Base-by-base conservation (phyloP, 805 yeast species). In the Schizosaccharomyces osmophilus region DNA sequence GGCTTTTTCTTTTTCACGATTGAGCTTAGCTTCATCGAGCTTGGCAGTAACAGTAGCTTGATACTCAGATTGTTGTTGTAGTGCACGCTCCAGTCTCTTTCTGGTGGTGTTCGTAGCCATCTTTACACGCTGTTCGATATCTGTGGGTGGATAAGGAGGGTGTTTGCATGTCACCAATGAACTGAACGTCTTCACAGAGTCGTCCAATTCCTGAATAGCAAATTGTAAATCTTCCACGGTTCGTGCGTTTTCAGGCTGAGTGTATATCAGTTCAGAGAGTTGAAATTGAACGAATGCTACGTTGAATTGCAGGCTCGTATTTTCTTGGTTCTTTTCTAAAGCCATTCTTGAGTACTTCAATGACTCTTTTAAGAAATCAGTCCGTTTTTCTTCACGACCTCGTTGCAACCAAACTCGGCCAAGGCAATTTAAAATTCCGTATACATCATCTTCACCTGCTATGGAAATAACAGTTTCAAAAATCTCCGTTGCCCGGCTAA, bases 341-440 rank as follows among this genome's bases (percentile, higher is more conserved):
- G 95, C 87, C 64, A 76, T 74, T 65, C 78, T 39, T 5, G 87
- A 79, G 65, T 79, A 80, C 55, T 79, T 82, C 62, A 87, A 74
- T 0, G 95, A 79, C 62, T 77, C 80, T 51, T 77, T 73, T 61
- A 83, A 79, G 64, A 77, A 80, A n/a, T 73, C 79, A 59, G 82
- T 68, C 62, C 79, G 83, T 70, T 79, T 82, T 68, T 86, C 95
- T 41, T 75, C 73, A 48, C 77, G 69, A 11, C 87, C 97, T 69
- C 95, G 78, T 29, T 81, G 77, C 64, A 82, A 82, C 97, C 97
- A 89, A 1, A 93, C 90, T 64, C 89, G 79, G 55, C 95, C 95
- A 63, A 90, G 75, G 65, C 85, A 77, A 19, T 87, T 81, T 65
- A 83, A 72, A 39, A 86, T 75, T 67, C 79, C 81, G 0, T 87